Conservation (phyloP, 2,329 filamentous ascomycete species). For the Epichloe uncinata region DNA sequence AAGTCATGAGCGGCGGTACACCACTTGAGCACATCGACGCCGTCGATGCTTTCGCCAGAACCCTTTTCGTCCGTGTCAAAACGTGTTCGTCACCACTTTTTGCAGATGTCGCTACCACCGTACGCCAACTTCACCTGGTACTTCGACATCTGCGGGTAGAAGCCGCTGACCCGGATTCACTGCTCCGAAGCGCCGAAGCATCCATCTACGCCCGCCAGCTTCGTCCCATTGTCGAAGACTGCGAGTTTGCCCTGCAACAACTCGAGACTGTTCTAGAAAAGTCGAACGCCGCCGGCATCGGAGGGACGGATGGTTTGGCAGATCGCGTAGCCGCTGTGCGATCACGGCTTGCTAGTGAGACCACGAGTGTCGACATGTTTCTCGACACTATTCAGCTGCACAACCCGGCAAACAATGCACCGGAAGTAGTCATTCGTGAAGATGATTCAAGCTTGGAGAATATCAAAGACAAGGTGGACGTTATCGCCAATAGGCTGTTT, state of each 20-base stretch:
- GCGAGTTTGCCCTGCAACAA: slow-evolving; percentile 40
- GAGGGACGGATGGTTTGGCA: slow-evolving; percentile 21
- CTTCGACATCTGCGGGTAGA: slow-evolving; percentile 46
- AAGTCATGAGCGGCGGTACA: slow-evolving; percentile 20
- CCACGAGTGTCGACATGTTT: slow-evolving; percentile 39
- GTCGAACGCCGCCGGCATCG: slow-evolving; percentile 21
- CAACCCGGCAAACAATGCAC: slow-evolving; percentile 25
- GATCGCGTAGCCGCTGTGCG: slow-evolving; percentile 28
- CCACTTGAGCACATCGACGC: slow-evolving; percentile 36
- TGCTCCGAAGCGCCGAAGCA: slow-evolving; percentile 31
- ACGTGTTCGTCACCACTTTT: slow-evolving; percentile 29
- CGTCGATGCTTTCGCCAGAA: slow-evolving; percentile 40
- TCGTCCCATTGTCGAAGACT: slow-evolving; percentile 38
- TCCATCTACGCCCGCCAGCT: slow-evolving; percentile 37
- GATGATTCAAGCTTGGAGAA: slow-evolving; percentile 31
- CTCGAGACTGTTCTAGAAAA: slow-evolving; percentile 39
- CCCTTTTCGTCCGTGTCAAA: slow-evolving; percentile 40
- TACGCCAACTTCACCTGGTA: slow-evolving; percentile 40
- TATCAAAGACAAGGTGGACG: slow-evolving; percentile 48
- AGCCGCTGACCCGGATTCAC: slow-evolving; percentile 41
- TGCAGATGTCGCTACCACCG: slow-evolving; percentile 36
- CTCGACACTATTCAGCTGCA: slow-evolving; percentile 44
- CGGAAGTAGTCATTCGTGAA: slow-evolving; percentile 20
- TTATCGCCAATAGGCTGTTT: slow-evolving; percentile 39
- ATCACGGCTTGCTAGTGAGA: slow-evolving; percentile 36